phyloP scores from a whole-genome alignment of 805 yeast genomes.

The Cyberlindnera japonica region DNA sequence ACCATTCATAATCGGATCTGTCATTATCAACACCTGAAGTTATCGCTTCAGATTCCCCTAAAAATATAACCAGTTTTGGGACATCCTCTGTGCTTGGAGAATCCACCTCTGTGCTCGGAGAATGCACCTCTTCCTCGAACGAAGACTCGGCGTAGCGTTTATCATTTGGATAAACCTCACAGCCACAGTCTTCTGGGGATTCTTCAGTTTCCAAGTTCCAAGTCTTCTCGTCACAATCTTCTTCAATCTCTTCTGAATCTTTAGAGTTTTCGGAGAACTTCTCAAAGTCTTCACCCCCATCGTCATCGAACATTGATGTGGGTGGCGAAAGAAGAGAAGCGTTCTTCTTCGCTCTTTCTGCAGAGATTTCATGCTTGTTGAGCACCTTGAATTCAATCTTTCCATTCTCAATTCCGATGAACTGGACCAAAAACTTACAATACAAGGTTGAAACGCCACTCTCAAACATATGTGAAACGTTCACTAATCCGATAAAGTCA shows the following conservation, averaged over 20 bases:
- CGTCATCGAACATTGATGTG: too few relatives aligned
- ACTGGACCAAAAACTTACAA: neutral
- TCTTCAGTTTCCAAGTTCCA: neutral
- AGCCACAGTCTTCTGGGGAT: neutral
- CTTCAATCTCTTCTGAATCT: neutral
- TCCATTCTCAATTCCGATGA: neutral
- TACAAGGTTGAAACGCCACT: neutral
- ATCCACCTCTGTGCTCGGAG: too few relatives aligned
- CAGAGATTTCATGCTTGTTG: neutral
- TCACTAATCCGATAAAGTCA: neutral
- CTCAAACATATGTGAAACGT: neutral
- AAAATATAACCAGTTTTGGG: too few relatives aligned
- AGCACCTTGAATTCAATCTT: neutral
- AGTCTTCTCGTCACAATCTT: too few relatives aligned
- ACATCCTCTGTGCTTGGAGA: too few relatives aligned
- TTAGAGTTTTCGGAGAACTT: neutral
- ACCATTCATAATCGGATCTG: too few relatives aligned
- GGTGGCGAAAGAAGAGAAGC: neutral
- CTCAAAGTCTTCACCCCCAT: neutral
- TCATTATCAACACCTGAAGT: too few relatives aligned
- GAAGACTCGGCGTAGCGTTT: too few relatives aligned
- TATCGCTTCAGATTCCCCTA: too few relatives aligned
- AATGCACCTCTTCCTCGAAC: too few relatives aligned
- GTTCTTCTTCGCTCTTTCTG: neutral
- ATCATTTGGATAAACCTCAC: too few relatives aligned